Evolutionary conservation across 176 grass and related monocot genomes (phyloP), one percentile per base, ranked within the genome.

Genomic region (Juncus effusus): DNA sequence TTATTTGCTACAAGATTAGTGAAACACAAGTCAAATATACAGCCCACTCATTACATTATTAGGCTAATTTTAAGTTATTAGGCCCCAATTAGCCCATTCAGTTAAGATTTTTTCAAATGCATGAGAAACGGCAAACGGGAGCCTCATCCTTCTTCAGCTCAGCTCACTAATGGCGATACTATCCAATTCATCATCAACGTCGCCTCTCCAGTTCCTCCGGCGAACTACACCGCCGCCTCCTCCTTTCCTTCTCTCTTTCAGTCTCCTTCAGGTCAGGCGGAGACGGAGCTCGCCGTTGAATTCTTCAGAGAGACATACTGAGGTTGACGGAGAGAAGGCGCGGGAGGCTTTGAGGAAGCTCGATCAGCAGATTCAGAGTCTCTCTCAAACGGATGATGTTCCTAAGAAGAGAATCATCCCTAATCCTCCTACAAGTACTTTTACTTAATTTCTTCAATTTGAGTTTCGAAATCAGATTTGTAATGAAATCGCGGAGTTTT

Each of bases 361-460:
- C 36, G 92, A 96, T 63, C 54, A 74, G 70, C 82, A 91, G 77
- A 73, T 96, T 36, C 73, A 91, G 59, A 76, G 69, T 41, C 84
- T 96, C 11, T 71, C 78, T n/a, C 76, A 96, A 52, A 78, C 62
- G 19, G 81, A 65, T 85, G 62, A 59, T 68, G 47, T 13, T 19
- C 42, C 8, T 13, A 57, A 57, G 16, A 16, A 60, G 40, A 12
- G 4, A 12, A 7, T 40, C 13, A 56, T 12, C 39, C 8, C 51
- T 53, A 15, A 55, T 47, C 13, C 16, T 47, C 9, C 53, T 49
- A 36, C 59, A 42, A 61, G 51, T 75, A 15, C 3, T 13, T 59
- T 1, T 74, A 10, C 42, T 42, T 49, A 9, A 4, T 78, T 6
- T 65, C 54, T 40, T 78, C 13, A 45, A 7, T 9, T 19, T n/a